These are phyloP conservation scores for Xylaria sp. DNA, from an alignment of 2,329 filamentous ascomycete species.

Conservation along the genomic window DNA sequence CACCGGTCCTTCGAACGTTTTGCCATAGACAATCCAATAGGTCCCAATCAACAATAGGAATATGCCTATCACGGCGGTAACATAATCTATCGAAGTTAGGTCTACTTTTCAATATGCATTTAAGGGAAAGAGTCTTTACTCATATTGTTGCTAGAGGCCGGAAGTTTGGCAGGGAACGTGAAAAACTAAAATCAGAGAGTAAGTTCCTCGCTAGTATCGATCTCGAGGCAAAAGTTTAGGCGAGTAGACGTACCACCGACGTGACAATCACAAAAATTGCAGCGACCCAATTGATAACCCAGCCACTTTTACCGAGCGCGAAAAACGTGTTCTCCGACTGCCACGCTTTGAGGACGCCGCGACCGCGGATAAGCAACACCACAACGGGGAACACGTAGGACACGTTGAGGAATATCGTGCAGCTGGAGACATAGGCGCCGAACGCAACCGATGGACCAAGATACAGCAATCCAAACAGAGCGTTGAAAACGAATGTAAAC, in stretches of 20 bases:
- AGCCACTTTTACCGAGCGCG: constrained; percentile 48
- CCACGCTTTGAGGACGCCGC: constrained; percentile 47
- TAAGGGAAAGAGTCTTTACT: constrained; percentile 40
- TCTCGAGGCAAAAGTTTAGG: background rate
- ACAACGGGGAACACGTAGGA: constrained; percentile 59
- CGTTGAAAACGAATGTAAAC: constrained; percentile 56
- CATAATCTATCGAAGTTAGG: constrained; percentile 48
- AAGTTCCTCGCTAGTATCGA: constrained; percentile 1
- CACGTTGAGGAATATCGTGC: constrained; percentile 59
- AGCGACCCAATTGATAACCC: constrained; percentile 49
- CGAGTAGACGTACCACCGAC: constrained; percentile 47
- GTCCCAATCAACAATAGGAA: constrained; percentile 46
- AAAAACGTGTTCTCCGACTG: constrained; percentile 46
- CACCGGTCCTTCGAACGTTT: constrained; percentile 48
- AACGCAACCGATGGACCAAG: constrained; percentile 60
- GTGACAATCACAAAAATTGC: constrained; percentile 54
- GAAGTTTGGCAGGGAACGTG: constrained; percentile 48
- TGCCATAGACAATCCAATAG: constrained; percentile 46
- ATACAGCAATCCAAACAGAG: constrained; percentile 59
- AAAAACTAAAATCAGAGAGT: constrained; percentile 46
- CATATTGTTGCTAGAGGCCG: constrained; percentile 48
- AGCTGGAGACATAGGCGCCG: constrained; percentile 58
- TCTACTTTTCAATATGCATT: background rate
- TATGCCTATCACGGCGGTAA: constrained; percentile 53
- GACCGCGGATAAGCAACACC: constrained; percentile 52